Evolutionary conservation across 345 rosid species (phyloP).

Genomic region (Hevea brasiliensis): DNA sequence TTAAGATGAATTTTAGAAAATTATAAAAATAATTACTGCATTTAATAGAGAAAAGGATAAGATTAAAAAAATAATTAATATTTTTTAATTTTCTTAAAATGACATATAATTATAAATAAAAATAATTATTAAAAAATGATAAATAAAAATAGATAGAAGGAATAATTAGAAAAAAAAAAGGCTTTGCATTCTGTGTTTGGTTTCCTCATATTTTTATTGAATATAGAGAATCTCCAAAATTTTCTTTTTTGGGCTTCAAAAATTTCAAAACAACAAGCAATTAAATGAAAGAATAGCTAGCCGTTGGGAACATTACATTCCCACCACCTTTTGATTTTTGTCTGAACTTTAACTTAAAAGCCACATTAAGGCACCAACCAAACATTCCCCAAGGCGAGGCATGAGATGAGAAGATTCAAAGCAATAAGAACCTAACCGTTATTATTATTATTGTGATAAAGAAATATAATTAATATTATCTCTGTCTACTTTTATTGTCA

Average conservation of each 20-base stretch:
- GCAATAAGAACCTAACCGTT: slow-evolving; percentile 13
- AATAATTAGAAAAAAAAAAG: neutral
- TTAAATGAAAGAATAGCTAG: neutral
- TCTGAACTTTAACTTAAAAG: slow-evolving; percentile 19
- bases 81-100: no score
- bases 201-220: slow-evolving; percentile 1
- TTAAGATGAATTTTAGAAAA: no score
- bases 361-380: slow-evolving; percentile 16
- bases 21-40: no score
- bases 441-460: no score
- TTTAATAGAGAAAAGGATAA: no score
- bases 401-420: slow-evolving; percentile 37
- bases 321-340: slow-evolving; percentile 25
- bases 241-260: neutral
- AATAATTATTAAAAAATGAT: no score
- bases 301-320: slow-evolving; percentile 51
- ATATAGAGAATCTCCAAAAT: slow-evolving; percentile 6
- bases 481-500: no score
- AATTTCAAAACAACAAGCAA: neutral
- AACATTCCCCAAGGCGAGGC: slow-evolving; percentile 13
- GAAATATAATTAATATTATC: no score
- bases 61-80: no score
- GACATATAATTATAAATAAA: no score
- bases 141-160: no score
- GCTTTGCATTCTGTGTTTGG: slow-evolving; percentile 7